A percentile compares a stretch with the other conserved stretches of the same genome.
phyloP scores from a whole-genome alignment of 371 early-diverging fungal genomes.

The Mortierella sp. region DNA sequence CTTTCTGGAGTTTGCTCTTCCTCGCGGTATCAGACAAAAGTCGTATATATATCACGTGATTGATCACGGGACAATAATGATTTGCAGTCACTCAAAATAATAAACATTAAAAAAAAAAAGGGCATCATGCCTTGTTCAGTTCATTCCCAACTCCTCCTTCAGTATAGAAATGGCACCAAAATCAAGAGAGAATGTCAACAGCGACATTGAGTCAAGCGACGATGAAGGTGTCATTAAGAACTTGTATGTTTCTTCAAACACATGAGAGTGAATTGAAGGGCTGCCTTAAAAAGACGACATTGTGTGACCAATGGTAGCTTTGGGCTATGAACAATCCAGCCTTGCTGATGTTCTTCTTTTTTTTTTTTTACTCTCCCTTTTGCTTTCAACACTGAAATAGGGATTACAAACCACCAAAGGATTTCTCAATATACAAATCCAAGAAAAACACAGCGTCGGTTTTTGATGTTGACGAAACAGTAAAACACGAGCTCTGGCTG shows the following conservation, averaged over 20 bases:
- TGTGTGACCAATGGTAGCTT: background rate
- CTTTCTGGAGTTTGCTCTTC: too few relatives aligned
- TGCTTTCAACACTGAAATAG: constrained; percentile 15
- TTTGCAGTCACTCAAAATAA: constrained; percentile 3
- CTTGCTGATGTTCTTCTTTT: too few relatives aligned
- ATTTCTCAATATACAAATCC: constrained; percentile 37
- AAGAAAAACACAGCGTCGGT: constrained; percentile 28
- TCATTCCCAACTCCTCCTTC: background rate
- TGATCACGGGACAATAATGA: background rate
- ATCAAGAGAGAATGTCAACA: constrained; percentile 34
- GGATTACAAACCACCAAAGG: constrained; percentile 54
- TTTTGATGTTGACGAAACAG: constrained; percentile 43
- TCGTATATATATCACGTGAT: constrained; percentile 2
- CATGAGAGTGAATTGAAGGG: background rate
- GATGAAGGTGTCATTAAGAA: constrained; percentile 49
- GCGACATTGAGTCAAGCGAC: constrained; percentile 46
- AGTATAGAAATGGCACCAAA: constrained; percentile 38
- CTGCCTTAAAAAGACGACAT: background rate
- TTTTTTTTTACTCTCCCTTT: background rate
- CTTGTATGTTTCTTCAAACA: constrained; percentile 34
- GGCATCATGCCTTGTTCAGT: background rate
- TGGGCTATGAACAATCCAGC: too few relatives aligned
- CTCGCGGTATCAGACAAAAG: too few relatives aligned
- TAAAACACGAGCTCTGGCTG: constrained; percentile 48
- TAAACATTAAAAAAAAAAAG: background rate